Base-by-base conservation (phyloP, 2,329 filamentous ascomycete species). In the Microdochium paspali region DNA sequence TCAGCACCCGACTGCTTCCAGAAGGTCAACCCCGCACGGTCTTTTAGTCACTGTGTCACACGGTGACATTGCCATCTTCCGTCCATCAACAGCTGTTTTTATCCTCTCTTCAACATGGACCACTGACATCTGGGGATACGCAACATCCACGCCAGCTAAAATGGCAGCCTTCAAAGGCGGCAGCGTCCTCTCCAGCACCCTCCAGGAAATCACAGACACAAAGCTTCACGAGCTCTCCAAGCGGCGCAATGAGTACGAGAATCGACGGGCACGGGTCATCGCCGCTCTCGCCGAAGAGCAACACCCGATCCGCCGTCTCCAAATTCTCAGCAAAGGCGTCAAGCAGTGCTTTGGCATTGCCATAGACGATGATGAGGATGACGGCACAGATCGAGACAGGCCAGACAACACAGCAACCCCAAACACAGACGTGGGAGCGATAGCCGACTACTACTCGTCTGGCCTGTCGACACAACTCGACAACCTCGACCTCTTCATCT, bases 161-260 rank as follows among this genome's bases (percentile, higher is more conserved):
- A 40, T 40, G 35, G 35, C 35, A 6, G 35, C 35, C 18, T 40
- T 40, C 23, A 20, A 20, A 21, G 35, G 35, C 35, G 23, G 64
- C 25, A 66, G 65, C 47, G 65, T 69, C 50, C 67, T 71, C 51
- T 70, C 67, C 1, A 58, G 68, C 49, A 71, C 68, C 1, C 60
- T 72, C 1, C 66, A 65, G 32, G 61, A 66, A 44, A 71, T 72
- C 51, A 72, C 68, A 31, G 64, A 62, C 39, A 67, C 64, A 42
- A 72, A 72, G 45, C 65, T 72, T 1, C 60, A 67, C 6, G 68
- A 71, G 47, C 58, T 72, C 0, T 67, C 66, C 21, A 71, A 70
- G 48, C 60, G 65, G 18, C 65, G 66, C 4, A 51, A 57, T 2
- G 50, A 52, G 10, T 72, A 66, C 46, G 68, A 72, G 26, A 51